Evolutionary conservation across 768 basidiomycete genomes (phyloP), one percentile per base, ranked within the genome.

Genomic region (Mycena galopus): DNA sequence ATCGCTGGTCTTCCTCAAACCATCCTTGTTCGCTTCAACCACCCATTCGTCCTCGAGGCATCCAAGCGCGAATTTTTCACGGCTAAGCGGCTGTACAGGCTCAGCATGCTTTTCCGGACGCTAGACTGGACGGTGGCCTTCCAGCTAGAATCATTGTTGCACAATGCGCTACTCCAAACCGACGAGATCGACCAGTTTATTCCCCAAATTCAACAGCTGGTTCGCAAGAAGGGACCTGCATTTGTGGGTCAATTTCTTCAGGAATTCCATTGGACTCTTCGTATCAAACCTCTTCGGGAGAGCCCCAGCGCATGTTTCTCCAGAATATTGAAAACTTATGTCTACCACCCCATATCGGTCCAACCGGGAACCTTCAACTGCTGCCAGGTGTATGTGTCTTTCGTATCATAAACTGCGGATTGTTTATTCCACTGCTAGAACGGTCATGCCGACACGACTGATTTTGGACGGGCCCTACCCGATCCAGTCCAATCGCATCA

Each of bases 401-500:
- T 44, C 12, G 23, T 30, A 29, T 56, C 51, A 32, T 21, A 25
- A 10, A 62, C 42, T 25, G 3, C 21, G 1, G 19, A 10, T 56
- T 56, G 23, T 19, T 60, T 9, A 66, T 61, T 14, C 19, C 39
- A n/a, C 23, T 11, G 17, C 8, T 61, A 75, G 74, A 56, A 93
- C 91, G 0, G 87, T 95, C 44, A 93, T 93, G 0, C 95, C 95
- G 0, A 93, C 92, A 11, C 87, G 92, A 25, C 82, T 92, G 67
- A 81, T 94, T 14, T 81, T 96, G 10, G 94, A 95, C 82, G 95
- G 95, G 0, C 95, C 95, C 1, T 92, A 90, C 68, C 78, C 90
- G 0, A 88, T 89, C 29, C 92, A 95, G 75, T 93, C 94, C 5
- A 97, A 97, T 71, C 88, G 93, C 0, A 89, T 96, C 62, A 91